These are phyloP conservation scores for Rhodotorula sp. DNA, from an alignment of 1,284 basidiomycete genomes.

Conservation along the genomic window DNA sequence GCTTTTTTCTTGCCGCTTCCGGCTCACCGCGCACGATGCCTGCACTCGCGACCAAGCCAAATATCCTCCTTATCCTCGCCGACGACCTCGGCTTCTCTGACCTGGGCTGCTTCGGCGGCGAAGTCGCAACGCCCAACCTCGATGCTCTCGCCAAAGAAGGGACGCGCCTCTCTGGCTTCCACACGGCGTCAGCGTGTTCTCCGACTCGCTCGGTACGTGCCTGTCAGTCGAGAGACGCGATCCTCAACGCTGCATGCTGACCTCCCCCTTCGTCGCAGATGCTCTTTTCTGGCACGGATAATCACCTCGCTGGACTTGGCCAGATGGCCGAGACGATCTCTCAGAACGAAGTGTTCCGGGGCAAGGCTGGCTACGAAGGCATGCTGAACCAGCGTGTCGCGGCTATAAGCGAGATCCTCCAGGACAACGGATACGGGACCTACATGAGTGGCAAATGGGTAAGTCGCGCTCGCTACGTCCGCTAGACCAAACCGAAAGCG, in stretches of 20 bases:
- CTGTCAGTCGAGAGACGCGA: not conserved
- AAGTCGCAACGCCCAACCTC: not conserved
- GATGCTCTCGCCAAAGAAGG: constrained; percentile 5
- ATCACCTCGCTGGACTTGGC: constrained; percentile 2
- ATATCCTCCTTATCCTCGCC: constrained; percentile 2
- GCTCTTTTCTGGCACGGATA: constrained; percentile 3
- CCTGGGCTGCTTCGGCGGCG: not conserved
- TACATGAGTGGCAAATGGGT: constrained; percentile 3
- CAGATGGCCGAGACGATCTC: constrained; percentile 7
- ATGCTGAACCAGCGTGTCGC: constrained; percentile 2
- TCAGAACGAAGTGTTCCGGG: not conserved
- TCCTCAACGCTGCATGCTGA: not conserved
- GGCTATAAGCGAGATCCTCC: not conserved
- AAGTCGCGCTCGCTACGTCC: too few relatives aligned
- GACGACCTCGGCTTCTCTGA: constrained; percentile 8
- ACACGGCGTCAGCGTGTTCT: not conserved
- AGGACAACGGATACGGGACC: constrained; percentile 1
- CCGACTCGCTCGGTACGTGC: not conserved
- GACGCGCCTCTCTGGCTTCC: not conserved
- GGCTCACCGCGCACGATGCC: not conserved
- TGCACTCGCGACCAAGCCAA: not conserved
- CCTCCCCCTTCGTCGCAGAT: not conserved
- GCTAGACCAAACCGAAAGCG: too few relatives aligned
- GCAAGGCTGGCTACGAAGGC: not conserved
- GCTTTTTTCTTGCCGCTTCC: not conserved